Conservation (phyloP, 495 filamentous ascomycete genomes). For the Ascobolus immersus region DNA sequence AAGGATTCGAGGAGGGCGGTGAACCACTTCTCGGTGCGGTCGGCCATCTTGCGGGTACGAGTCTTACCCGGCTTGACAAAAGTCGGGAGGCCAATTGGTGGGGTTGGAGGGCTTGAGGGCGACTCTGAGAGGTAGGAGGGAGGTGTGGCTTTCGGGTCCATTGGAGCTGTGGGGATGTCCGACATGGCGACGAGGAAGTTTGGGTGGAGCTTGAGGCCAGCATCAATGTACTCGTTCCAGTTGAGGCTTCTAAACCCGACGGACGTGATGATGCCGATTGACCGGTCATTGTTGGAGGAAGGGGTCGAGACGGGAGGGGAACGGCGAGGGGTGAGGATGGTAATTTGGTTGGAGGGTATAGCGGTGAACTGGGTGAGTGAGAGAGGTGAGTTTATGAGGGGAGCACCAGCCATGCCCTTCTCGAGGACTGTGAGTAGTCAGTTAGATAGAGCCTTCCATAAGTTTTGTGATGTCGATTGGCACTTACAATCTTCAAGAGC, state of each 20-base stretch:
- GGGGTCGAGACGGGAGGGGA: slow-evolving; percentile 50
- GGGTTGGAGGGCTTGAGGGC: no score
- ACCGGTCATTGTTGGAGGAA: slow-evolving; percentile 41
- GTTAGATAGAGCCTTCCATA: not conserved
- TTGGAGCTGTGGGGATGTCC: slow-evolving; percentile 50
- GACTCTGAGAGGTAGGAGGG: no score
- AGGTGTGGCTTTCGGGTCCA: no score
- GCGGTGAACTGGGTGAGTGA: slow-evolving; percentile 50
- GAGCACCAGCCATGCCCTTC: slow-evolving; percentile 27
- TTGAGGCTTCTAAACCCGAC: slow-evolving; percentile 52
- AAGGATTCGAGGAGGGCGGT: slow-evolving; percentile 32
- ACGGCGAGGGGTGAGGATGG: slow-evolving; percentile 57
- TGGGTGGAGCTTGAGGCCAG: slow-evolving; percentile 35
- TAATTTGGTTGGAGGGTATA: slow-evolving; percentile 25
- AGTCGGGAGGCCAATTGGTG: no score
- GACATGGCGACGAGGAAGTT: slow-evolving; percentile 60
- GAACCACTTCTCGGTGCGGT: slow-evolving; percentile 54
- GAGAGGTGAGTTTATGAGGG: slow-evolving; percentile 26
- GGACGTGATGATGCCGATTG: slow-evolving; percentile 55
- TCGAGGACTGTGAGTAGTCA: slow-evolving; percentile 43
- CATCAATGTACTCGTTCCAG: slow-evolving; percentile 38
- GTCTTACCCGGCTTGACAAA: slow-evolving; percentile 37
- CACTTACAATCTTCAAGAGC: slow-evolving; percentile 81
- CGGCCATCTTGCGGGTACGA: slow-evolving; percentile 55
- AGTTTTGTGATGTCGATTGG: no score